phyloP scores from a whole-genome alignment of 208 protist species.

The Trypanosomatidae sp. region DNA sequence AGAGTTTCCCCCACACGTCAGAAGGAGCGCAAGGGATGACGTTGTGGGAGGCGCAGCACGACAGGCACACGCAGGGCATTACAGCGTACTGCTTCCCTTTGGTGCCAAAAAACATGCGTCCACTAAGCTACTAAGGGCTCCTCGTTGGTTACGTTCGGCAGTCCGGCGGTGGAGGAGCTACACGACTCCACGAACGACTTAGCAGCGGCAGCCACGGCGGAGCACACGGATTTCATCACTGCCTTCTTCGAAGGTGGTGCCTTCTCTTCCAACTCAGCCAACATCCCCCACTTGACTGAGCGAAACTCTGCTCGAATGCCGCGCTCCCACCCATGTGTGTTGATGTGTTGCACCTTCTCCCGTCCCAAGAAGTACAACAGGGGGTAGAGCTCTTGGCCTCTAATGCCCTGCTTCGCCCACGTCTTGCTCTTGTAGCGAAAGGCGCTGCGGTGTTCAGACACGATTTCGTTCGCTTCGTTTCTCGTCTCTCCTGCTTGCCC shows the following conservation, averaged over 20 bases:
- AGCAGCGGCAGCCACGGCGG: constrained; percentile 20
- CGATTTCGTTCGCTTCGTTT: constrained; percentile 15
- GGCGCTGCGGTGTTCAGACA: constrained; percentile 12
- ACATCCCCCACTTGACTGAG: constrained; percentile 27
- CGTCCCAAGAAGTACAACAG: constrained; percentile 24
- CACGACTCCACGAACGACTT: neutral
- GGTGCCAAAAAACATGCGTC: neutral
- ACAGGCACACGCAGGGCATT: neutral
- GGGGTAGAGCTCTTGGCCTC: constrained; percentile 59
- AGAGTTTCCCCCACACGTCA: neutral
- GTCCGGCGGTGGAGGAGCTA: neutral
- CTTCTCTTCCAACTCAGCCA: constrained; percentile 23
- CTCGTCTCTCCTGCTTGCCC: neutral
- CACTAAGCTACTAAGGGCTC: neutral
- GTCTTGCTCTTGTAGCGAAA: constrained; percentile 53
- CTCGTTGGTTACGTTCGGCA: neutral
- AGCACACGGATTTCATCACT: constrained; percentile 33
- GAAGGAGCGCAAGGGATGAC: neutral
- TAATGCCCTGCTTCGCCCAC: constrained; percentile 38
- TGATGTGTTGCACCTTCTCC: neutral
- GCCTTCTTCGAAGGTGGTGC: constrained; percentile 33
- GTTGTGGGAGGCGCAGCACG: neutral
- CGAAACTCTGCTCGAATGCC: constrained; percentile 22
- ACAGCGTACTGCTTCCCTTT: neutral
- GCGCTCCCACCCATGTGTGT: neutral